Base-by-base conservation (phyloP, 2,329 filamentous ascomycete genomes). In the Colletotrichum zoysiae region DNA sequence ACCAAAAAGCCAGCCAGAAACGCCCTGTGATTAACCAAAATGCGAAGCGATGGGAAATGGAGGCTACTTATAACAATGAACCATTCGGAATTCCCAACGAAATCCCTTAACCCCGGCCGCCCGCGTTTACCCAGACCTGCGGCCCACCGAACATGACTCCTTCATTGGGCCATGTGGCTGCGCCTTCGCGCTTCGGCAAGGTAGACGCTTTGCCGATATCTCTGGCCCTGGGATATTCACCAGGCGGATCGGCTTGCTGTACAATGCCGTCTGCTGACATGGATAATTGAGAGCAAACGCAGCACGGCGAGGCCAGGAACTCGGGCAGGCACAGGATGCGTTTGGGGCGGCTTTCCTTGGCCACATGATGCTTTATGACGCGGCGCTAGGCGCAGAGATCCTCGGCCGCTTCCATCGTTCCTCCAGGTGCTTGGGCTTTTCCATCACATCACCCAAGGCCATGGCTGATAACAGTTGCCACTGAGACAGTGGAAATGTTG, bases 341-440 rank as follows among this genome's bases (percentile, higher is more conserved):
- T 63, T 30, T 16, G 23, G 33, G 46, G 40, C 20, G 44, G 44
- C 44, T 7, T 35, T n/a, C 44, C 26, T 44, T 26, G 61, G 20
- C 48, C 50, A 42, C 61, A 64, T 64, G 61, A 64, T 44, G 50
- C 38, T 26, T 11, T 26, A 40, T 64, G 50, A 46, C 44, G 61
- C 61, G 26, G 18, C 61, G 40, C 61, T 64, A 64, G 38, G 50
- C 61, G 30, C 48, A 23, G 40, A 46, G 16, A 55, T n/a, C 4
- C 48, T 40, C 50, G 26, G 46, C 35, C n/a, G 35, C 35, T 42
- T 42, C 38, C 26, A 56, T 55, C 16, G 18, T 35, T 35, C n/a
- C n/a, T 55, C 26, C n/a, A 40, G 40, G 61, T 33, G 9, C 26
- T 20, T 56, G 18, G 50, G 26, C 44, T 42, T 18, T 60, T 26